Conservation (phyloP, 2,329 filamentous ascomycete genomes). For the Chaetomiaceae sp. region DNA sequence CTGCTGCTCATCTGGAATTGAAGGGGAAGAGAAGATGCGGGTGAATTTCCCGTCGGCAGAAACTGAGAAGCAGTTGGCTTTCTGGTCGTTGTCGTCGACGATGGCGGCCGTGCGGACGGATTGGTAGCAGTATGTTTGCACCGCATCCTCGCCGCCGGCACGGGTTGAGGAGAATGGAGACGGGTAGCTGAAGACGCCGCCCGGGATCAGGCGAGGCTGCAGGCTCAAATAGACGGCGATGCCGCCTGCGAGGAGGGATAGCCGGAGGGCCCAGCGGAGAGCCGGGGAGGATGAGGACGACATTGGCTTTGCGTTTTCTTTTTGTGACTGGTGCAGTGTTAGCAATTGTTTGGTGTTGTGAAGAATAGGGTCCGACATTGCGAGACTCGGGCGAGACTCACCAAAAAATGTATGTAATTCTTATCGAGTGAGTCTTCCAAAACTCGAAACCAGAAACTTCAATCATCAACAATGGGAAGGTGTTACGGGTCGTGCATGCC, state of each 20-base stretch:
- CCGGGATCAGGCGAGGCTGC: not conserved
- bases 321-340: not conserved
- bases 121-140: constrained; percentile 38
- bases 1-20: not conserved
- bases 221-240: constrained; percentile 19
- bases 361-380: no score
- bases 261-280: constrained; percentile 15
- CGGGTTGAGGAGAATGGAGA: not conserved
- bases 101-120: constrained; percentile 36
- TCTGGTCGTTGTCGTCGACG: not conserved
- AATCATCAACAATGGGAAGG: no score
- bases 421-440: no score
- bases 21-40: constrained; percentile 4
- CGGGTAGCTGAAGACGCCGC: not conserved
- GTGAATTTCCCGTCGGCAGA: constrained; percentile 8
- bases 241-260: constrained; percentile 19
- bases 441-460: no score
- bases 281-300: constrained; percentile 3
- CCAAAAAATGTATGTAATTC: no score
- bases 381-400: no score
- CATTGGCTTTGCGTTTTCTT: not conserved
- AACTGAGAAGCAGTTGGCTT: constrained; percentile 19
- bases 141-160: not conserved
- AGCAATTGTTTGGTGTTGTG: not conserved
- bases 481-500: no score